These are phyloP conservation scores for Amphichorda felina DNA, from an alignment of 2,329 filamentous ascomycete species.

Conservation along the genomic window DNA sequence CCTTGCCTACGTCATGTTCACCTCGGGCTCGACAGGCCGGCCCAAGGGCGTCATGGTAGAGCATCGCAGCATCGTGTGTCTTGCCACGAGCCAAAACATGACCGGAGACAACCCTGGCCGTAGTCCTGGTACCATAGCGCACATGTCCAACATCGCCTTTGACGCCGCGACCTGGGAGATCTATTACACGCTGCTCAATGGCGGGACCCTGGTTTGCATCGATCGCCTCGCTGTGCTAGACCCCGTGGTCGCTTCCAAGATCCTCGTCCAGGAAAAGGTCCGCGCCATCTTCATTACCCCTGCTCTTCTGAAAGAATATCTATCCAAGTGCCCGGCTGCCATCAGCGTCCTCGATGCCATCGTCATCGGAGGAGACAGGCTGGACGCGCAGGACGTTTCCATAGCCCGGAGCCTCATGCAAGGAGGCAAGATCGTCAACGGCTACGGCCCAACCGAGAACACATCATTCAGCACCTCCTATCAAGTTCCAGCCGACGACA, in stretches of 20 bases:
- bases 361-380: constrained; percentile 6
- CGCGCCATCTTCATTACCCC: constrained; percentile 5
- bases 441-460: constrained; percentile 13
- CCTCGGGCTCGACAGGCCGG: constrained; percentile 35
- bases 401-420: neutral
- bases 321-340: constrained; percentile 1
- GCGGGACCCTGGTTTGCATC: constrained; percentile 9
- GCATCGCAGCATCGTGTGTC: constrained; percentile 5
- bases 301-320: constrained; percentile 7
- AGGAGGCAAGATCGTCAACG: constrained; percentile 6
- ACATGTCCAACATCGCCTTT: constrained; percentile 10
- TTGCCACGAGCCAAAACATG: constrained; percentile 4
- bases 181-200: constrained; percentile 8
- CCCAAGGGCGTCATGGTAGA: constrained; percentile 33
- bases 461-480: constrained; percentile 8
- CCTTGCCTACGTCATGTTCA: constrained; percentile 29
- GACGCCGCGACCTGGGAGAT: constrained; percentile 10
- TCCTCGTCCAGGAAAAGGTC: constrained; percentile 5
- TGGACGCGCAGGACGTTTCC: constrained; percentile 5
- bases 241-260: constrained; percentile 2
- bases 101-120: neutral
- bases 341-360: constrained; percentile 5
- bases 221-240: constrained; percentile 7
- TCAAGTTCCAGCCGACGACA: constrained; percentile 5
- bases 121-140: constrained; percentile 4